Evolutionary conservation across 2,329 filamentous ascomycete genomes (phyloP), one percentile per base, ranked within the genome.

Genomic region (Fusarium pininemorale): DNA sequence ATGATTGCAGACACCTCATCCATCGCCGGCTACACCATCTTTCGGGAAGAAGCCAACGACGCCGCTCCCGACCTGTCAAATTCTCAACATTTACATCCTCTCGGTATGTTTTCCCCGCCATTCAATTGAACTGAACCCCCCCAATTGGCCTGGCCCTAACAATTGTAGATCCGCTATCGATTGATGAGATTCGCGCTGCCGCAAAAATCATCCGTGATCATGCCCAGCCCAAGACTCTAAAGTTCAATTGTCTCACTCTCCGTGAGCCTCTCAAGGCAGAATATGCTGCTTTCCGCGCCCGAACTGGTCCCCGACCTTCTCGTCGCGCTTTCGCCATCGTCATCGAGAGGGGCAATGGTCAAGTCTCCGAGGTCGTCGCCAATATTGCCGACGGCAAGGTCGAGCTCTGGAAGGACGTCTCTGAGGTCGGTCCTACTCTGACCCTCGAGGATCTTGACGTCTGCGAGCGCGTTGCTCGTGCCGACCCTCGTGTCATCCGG

Each of bases 401-500:
- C 79, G 80, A 88, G 83, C 68, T 82, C 74, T 77, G 84, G 75
- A 90, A 88, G 68, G 83, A 86, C 59, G 80, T 87, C 48, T 73
- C 77, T 28, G 82, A 87, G 44, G 85, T 87, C 30, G 84, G 84
- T 55, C 86, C 86, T 4, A 87, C 84, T 6, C 76, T 95, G 76
- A 95, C 93, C 0, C 94, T 95, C 87, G 93, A 95, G 81, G 93
- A 96, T 79, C 85, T 96, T 44, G 91, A 95, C 76, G 88, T 91
- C 68, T 92, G 94, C 7, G 93, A 96, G 82, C 86, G 87, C 44
- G 84, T 94, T 32, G 87, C 90, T 48, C 87, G 93, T 68, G 88
- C 88, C 74, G 92, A 95, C 75, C 86, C 91, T 1, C 92, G 91
- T 71, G 93, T 95, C 68, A 93, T 95, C 77, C 90, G 94, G 81